Percentiles rank a stretch among this genome's conserved stretches.
Evolutionary conservation across 495 filamentous ascomycete species (phyloP).

Genomic region (Xylaria longipes): DNA sequence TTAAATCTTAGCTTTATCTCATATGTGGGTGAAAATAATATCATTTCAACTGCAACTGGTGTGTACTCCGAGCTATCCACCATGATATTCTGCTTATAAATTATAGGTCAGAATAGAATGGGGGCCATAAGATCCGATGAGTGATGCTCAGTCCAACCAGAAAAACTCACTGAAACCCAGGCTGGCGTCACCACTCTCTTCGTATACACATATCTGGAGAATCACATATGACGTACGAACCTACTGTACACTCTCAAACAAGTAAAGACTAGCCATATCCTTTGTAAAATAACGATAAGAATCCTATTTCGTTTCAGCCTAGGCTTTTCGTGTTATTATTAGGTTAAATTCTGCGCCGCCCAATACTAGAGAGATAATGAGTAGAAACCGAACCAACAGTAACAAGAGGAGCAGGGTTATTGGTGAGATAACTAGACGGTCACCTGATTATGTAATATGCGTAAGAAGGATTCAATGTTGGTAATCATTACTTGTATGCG

Average conservation of each 20-base stretch:
- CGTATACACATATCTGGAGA: background rate
- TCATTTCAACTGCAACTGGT: background rate
- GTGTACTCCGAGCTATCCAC: background rate
- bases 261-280: background rate
- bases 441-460: background rate
- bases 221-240: background rate
- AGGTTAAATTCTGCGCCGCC: background rate
- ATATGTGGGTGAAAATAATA: background rate
- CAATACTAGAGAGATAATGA: too few relatives aligned
- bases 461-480: background rate
- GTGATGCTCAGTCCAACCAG: background rate
- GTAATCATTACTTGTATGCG: background rate
- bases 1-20: background rate
- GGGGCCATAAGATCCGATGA: background rate
- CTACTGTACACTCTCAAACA: background rate
- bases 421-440: background rate
- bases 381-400: background rate
- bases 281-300: background rate
- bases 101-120: background rate
- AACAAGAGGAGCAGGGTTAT: background rate
- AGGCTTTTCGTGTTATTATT: background rate
- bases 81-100: background rate
- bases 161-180: background rate
- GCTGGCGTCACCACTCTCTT: background rate
- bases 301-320: background rate